A percentile compares a stretch with the other conserved stretches of the same genome.
Evolutionary conservation across 441 rosid species (phyloP).

Genomic region (Pelargonium citronellum): DNA sequence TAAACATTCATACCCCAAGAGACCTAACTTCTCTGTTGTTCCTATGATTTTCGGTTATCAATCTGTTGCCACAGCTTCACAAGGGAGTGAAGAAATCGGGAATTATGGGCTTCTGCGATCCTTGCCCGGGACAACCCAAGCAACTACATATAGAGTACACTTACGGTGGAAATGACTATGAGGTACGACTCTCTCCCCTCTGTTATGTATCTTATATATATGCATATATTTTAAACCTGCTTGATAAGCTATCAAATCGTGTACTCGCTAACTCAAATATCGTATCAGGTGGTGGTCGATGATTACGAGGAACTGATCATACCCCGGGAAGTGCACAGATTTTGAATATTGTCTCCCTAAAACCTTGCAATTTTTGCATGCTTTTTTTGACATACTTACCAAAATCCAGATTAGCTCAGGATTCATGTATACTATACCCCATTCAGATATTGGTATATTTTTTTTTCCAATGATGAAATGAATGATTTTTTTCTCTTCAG

Average conservation of each 20-base stretch:
- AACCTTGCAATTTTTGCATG: no score
- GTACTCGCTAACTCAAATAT: slow-evolving; percentile 6
- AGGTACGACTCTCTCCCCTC: slow-evolving; percentile 32
- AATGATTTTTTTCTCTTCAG: no score
- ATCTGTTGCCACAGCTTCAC: slow-evolving; percentile 51
- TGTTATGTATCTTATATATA: not conserved
- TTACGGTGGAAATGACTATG: slow-evolving; percentile 36
- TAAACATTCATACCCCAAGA: not conserved
- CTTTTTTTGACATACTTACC: no score
- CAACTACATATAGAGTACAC: slow-evolving; percentile 65
- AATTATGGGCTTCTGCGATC: slow-evolving; percentile 96
- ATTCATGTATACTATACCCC: no score
- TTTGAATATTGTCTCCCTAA: slow-evolving; percentile 17
- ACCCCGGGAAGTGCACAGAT: slow-evolving; percentile 55
- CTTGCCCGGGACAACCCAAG: slow-evolving; percentile 83
- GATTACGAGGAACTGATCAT: slow-evolving; percentile 65
- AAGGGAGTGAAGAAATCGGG: slow-evolving; percentile 89
- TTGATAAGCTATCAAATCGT: not conserved
- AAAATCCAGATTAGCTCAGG: no score
- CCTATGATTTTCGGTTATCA: no score
- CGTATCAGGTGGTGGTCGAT: slow-evolving; percentile 51
- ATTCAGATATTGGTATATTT: no score
- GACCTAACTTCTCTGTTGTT: no score
- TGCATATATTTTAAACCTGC: not conserved
- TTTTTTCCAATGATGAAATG: no score